Conservation (phyloP, 179 eudicot species). For the Spergularia azorica region DNA sequence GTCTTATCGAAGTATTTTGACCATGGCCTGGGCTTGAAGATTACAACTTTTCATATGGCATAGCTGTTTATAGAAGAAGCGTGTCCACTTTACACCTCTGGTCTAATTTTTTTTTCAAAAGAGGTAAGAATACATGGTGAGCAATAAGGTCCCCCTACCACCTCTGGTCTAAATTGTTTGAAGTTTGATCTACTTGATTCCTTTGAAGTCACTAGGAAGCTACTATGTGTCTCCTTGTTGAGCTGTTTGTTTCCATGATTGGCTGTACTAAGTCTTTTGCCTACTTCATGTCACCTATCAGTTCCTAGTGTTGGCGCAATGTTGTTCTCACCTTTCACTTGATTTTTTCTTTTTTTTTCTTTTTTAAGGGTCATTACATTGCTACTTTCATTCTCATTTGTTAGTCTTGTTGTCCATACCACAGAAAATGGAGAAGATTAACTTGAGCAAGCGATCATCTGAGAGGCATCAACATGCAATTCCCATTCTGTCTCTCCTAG, state of each 20-base stretch:
- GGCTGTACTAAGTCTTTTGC: neutral
- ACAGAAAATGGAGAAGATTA: slow-evolving; percentile 82
- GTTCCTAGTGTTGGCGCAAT: neutral
- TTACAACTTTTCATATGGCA: neutral
- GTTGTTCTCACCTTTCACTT: slow-evolving; percentile 1
- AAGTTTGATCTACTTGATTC: neutral
- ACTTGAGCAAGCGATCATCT: slow-evolving; percentile 59
- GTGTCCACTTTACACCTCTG: neutral
- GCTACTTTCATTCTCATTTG: neutral
- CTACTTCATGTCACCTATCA: neutral
- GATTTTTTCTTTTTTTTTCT: neutral
- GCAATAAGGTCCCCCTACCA: no score
- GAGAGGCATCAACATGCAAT: slow-evolving; percentile 59
- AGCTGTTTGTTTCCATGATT: neutral
- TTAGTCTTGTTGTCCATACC: slow-evolving; percentile 21
- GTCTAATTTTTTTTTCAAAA: no score
- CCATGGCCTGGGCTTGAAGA: neutral
- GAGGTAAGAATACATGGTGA: no score
- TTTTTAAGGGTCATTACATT: no score
- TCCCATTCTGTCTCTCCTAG: slow-evolving; percentile 77
- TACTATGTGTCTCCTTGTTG: neutral
- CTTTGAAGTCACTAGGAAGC: neutral
- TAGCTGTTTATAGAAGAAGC: neutral
- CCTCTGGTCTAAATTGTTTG: neutral
- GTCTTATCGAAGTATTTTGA: neutral